Conservation (phyloP, 768 basidiomycete genomes). For the Neoboletus brunneissimus region DNA sequence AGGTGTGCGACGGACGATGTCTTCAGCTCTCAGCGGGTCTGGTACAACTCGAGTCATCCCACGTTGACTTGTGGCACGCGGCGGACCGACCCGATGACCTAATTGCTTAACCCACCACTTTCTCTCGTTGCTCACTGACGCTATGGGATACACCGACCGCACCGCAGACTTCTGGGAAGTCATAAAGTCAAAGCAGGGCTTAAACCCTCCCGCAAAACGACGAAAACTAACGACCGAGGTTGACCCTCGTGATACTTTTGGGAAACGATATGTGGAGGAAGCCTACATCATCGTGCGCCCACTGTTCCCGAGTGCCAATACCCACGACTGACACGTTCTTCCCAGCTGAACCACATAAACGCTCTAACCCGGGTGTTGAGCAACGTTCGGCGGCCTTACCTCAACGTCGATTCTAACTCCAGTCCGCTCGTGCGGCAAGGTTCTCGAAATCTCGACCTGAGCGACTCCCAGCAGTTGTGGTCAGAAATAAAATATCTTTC, state of each 20-base stretch:
- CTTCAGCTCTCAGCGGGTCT: constrained; percentile 23
- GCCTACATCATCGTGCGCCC: constrained; percentile 65
- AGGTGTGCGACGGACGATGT: constrained; percentile 18
- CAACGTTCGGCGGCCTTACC: constrained; percentile 80
- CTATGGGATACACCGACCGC: constrained; percentile 58
- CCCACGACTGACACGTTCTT: constrained; percentile 1
- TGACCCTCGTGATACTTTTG: constrained; percentile 42
- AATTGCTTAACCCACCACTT: background rate
- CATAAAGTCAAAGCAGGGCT: constrained; percentile 46
- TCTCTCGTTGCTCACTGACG: background rate
- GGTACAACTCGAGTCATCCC: background rate
- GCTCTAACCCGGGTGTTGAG: constrained; percentile 70
- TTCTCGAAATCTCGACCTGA: constrained; percentile 55
- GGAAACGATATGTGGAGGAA: constrained; percentile 70
- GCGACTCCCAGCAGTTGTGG: constrained; percentile 52
- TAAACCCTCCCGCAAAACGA: constrained; percentile 46
- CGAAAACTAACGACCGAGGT: constrained; percentile 42
- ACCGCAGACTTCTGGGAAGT: constrained; percentile 60
- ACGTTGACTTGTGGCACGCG: background rate
- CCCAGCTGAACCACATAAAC: constrained; percentile 69
- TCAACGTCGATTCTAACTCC: constrained; percentile 66
- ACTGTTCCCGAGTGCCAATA: background rate
- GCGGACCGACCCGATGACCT: constrained; percentile 2
- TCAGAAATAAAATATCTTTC: constrained; percentile 65
- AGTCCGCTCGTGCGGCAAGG: constrained; percentile 51